Conservation (phyloP, 805 yeast species). For the Dipodascus geniculatus region DNA sequence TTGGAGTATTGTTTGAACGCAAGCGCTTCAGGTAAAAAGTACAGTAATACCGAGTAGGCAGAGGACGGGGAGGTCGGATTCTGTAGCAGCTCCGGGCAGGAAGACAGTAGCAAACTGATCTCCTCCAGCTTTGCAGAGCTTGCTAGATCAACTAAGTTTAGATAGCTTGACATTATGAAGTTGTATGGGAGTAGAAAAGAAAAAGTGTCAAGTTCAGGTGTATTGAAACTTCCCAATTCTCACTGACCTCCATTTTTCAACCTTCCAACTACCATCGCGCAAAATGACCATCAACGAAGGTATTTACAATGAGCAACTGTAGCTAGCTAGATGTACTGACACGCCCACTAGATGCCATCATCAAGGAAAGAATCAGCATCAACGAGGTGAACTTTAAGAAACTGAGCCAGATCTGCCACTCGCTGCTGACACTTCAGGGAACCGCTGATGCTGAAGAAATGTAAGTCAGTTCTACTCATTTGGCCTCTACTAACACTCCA, state of each 20-base stretch:
- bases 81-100: conserved; percentile 1
- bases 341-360: conserved; percentile 10
- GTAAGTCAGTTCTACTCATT: not conserved
- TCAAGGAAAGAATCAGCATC: conserved; percentile 13
- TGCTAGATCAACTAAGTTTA: not conserved
- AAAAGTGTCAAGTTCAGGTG: not conserved
- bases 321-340: too few species aligned
- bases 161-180: not conserved
- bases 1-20: conserved; percentile 13
- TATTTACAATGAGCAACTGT: too few species aligned
- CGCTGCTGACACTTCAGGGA: conserved; percentile 3
- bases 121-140: not conserved
- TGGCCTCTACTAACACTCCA: not conserved
- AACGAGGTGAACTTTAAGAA: conserved; percentile 13
- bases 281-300: not conserved
- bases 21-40: conserved; percentile 22
- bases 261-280: not conserved
- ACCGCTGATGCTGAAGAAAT: not conserved
- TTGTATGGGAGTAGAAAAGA: not conserved
- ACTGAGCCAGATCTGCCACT: conserved; percentile 6
- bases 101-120: not conserved
- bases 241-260: not conserved
- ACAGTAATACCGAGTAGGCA: conserved; percentile 20
- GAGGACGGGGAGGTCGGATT: conserved; percentile 15
- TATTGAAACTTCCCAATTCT: not conserved